Conservation (phyloP, 208 protist species). For the Trypanosoma lewisi region DNA sequence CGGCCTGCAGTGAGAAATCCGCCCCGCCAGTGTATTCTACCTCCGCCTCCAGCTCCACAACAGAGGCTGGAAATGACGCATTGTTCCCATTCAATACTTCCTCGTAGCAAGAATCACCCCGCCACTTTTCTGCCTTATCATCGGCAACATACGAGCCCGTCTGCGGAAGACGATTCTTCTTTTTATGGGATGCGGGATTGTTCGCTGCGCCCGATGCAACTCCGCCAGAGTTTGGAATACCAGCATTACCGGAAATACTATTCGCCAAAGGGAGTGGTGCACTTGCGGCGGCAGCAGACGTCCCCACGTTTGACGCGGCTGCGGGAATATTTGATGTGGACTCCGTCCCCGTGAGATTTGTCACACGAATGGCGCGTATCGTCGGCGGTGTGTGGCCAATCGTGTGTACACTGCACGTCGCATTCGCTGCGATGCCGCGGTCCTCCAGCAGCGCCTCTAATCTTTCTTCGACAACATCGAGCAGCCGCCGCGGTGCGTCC, state of each 20-base stretch:
- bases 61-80: conserved; percentile 5
- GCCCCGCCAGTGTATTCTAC: conserved; percentile 78
- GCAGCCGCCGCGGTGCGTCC: not conserved
- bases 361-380: conserved; percentile 64
- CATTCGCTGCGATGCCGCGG: conserved; percentile 69
- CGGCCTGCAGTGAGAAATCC: conserved; percentile 58
- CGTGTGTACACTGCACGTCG: conserved; percentile 59
- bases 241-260: not conserved
- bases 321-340: not conserved
- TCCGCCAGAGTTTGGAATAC: not conserved
- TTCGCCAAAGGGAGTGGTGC: not conserved
- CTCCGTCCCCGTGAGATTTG: conserved; percentile 28
- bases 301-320: not conserved
- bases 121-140: conserved; percentile 11
- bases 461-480: conserved; percentile 55
- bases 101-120: conserved; percentile 3
- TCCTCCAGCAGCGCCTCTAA: conserved; percentile 80
- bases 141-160: not conserved
- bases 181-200: not conserved
- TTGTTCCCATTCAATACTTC: not conserved
- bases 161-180: not conserved
- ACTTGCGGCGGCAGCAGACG: not conserved
- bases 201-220: not conserved
- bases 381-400: conserved; percentile 57
- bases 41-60: conserved; percentile 72